phyloP scores from a whole-genome alignment of 1,284 basidiomycete species.

The Chondrostereum purpureum region DNA sequence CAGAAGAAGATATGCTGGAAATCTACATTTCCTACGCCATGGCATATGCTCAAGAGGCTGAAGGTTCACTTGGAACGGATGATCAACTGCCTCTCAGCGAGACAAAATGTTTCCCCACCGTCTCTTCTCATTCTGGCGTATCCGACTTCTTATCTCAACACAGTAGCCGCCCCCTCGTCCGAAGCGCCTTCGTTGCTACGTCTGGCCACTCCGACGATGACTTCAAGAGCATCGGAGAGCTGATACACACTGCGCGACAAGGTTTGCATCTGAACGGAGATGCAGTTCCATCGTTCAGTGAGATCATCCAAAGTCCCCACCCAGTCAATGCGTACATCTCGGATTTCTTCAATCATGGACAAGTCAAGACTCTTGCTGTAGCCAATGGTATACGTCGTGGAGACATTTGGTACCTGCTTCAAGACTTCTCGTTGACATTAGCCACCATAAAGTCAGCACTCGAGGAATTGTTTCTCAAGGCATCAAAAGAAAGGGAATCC shows the following conservation, averaged over 20 bases:
- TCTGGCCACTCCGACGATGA: constrained; percentile 52
- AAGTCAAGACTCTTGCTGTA: constrained; percentile 35
- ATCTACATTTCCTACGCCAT: constrained; percentile 51
- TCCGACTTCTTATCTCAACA: no score
- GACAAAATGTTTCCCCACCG: no score
- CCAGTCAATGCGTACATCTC: constrained; percentile 57
- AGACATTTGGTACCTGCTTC: constrained; percentile 56
- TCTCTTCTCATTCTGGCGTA: no score
- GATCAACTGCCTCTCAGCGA: constrained; percentile 41
- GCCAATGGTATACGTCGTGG: constrained; percentile 54
- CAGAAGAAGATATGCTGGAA: constrained; percentile 41
- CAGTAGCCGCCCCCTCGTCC: constrained; percentile 30
- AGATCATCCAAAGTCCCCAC: constrained; percentile 26
- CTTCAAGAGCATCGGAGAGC: constrained; percentile 43
- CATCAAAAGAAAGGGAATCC: constrained; percentile 21
- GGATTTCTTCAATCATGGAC: constrained; percentile 65
- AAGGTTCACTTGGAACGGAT: constrained; percentile 32
- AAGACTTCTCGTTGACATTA: constrained; percentile 50
- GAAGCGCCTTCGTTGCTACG: constrained; percentile 55
- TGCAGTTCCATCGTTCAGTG: constrained; percentile 49
- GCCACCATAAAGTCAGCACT: constrained; percentile 38
- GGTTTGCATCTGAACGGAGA: constrained; percentile 52
- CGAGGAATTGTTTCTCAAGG: constrained; percentile 36
- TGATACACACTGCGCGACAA: constrained; percentile 41
- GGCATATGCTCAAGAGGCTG: constrained; percentile 36